A percentile compares a stretch with the other conserved stretches of the same genome.
Evolutionary conservation across 2,329 filamentous ascomycete species (phyloP).

Genomic region (Verticillium nonalfalfae): DNA sequence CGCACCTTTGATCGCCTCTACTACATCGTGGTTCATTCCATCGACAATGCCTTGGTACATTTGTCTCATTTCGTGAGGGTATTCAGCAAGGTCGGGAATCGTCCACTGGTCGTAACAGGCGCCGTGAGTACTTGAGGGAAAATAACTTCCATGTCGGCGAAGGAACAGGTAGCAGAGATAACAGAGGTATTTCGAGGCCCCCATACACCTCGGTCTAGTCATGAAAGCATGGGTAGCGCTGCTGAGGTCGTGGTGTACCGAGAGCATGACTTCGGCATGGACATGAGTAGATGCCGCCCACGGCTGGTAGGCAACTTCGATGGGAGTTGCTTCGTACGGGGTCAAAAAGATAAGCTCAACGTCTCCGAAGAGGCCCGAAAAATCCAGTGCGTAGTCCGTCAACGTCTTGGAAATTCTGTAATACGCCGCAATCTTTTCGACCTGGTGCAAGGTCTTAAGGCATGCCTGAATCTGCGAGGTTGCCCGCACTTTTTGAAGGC

Average conservation of each 20-base stretch:
- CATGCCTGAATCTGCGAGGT: conserved; percentile 11
- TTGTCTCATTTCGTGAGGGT: conserved; percentile 3
- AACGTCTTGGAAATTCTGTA: conserved; percentile 7
- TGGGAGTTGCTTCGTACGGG: conserved; percentile 8
- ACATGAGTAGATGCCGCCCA: conserved; percentile 12
- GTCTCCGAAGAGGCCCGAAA: conserved; percentile 2
- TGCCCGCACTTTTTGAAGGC: conserved; percentile 5
- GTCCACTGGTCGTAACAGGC: conserved; percentile 13
- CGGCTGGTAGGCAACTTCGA: conserved; percentile 8
- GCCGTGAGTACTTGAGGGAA: conserved; percentile 10
- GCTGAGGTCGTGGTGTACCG: conserved; percentile 9
- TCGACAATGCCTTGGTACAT: conserved; percentile 6
- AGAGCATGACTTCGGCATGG: conserved; percentile 10
- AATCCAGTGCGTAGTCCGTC: conserved; percentile 1
- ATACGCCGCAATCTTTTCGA: conserved; percentile 12
- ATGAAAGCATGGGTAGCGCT: background rate
- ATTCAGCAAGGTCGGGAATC: conserved; percentile 11
- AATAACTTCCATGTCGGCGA: conserved; percentile 9
- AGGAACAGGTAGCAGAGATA: conserved; percentile 12
- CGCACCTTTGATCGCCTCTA: background rate
- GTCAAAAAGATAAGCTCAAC: conserved; percentile 7
- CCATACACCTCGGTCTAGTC: conserved; percentile 6
- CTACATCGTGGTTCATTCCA: conserved; percentile 7
- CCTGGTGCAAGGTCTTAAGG: conserved; percentile 11
- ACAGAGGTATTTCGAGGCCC: conserved; percentile 12